These are phyloP conservation scores for Aspergillus pseudoterreus DNA, from an alignment of 2,329 filamentous ascomycete species.

Conservation along the genomic window DNA sequence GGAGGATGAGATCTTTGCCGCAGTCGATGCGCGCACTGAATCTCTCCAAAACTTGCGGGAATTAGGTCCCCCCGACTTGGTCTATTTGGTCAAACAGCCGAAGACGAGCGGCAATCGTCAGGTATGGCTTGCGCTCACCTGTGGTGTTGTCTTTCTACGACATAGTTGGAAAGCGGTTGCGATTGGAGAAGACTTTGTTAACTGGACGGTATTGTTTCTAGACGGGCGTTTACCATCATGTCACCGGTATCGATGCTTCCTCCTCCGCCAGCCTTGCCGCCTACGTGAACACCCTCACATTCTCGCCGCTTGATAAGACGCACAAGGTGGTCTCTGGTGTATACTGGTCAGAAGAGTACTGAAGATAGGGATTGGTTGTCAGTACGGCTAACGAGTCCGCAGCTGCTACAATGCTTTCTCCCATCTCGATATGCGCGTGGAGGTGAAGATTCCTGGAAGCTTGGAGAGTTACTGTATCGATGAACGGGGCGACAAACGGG, in stretches of 20 bases:
- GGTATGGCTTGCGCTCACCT: constrained; percentile 35
- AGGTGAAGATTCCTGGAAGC: constrained; percentile 93
- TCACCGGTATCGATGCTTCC: constrained; percentile 93
- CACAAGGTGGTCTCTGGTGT: constrained; percentile 90
- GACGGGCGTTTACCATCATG: constrained; percentile 95
- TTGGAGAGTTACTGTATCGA: constrained; percentile 98
- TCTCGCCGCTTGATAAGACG: constrained; percentile 76
- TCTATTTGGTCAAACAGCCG: constrained; percentile 82
- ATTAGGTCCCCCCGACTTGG: constrained; percentile 90
- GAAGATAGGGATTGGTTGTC: neutral
- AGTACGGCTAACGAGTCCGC: constrained; percentile 15
- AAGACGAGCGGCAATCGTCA: constrained; percentile 56
- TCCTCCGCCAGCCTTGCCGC: constrained; percentile 95
- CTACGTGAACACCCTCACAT: constrained; percentile 97
- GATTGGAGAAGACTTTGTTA: neutral
- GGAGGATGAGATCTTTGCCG: constrained; percentile 78
- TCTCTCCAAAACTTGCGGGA: constrained; percentile 81
- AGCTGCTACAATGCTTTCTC: constrained; percentile 99
- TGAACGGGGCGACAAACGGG: constrained; percentile 90
- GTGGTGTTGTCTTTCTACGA: neutral
- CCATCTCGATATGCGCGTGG: constrained; percentile 94
- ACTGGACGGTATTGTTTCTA: constrained; percentile 36
- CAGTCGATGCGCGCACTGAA: constrained; percentile 89
- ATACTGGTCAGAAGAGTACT: constrained; percentile 66
- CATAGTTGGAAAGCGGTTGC: neutral